Percentiles rank a stretch among this genome's conserved stretches.
Evolutionary conservation across 1,284 basidiomycete genomes (phyloP).

Genomic region (Naganishia albida): DNA sequence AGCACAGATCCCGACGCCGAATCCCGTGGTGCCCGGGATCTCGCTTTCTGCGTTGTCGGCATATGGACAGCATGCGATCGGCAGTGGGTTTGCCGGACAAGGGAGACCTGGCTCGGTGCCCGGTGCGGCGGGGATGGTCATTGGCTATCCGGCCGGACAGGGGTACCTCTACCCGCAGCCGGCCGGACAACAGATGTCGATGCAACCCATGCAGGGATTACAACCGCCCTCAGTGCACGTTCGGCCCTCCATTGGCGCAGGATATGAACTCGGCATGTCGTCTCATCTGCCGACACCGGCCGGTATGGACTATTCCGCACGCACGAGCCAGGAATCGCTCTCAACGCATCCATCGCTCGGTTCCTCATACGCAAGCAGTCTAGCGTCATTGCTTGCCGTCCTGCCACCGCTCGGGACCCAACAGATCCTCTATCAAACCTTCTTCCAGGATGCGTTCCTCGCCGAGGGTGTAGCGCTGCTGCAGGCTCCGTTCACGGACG

Average conservation of each 20-base stretch:
- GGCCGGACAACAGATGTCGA: not conserved
- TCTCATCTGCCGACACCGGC: not conserved
- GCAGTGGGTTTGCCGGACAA: not conserved
- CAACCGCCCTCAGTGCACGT: not conserved
- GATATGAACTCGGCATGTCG: constrained; percentile 1
- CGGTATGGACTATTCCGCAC: not conserved
- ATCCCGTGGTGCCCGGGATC: not conserved
- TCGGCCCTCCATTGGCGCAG: not conserved
- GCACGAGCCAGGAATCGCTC: not conserved
- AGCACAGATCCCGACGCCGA: not conserved
- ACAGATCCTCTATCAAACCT: constrained; percentile 46
- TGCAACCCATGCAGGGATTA: not conserved
- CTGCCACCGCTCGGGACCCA: constrained; percentile 46
- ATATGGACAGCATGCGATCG: not conserved
- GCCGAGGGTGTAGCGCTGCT: constrained; percentile 49
- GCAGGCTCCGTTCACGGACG: constrained; percentile 44
- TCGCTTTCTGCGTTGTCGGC: not conserved
- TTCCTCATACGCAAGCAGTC: constrained; percentile 39
- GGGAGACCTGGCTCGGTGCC: not conserved
- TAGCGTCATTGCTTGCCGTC: constrained; percentile 41
- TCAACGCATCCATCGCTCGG: not conserved
- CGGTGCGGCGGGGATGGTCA: constrained; percentile 1
- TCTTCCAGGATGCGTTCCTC: constrained; percentile 49
- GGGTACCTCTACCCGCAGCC: not conserved
- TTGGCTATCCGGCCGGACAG: constrained; percentile 5